Evolutionary conservation across 495 filamentous ascomycete genomes (phyloP), one percentile per base, ranked within the genome.

Genomic region (Penicillium verhagenii): DNA sequence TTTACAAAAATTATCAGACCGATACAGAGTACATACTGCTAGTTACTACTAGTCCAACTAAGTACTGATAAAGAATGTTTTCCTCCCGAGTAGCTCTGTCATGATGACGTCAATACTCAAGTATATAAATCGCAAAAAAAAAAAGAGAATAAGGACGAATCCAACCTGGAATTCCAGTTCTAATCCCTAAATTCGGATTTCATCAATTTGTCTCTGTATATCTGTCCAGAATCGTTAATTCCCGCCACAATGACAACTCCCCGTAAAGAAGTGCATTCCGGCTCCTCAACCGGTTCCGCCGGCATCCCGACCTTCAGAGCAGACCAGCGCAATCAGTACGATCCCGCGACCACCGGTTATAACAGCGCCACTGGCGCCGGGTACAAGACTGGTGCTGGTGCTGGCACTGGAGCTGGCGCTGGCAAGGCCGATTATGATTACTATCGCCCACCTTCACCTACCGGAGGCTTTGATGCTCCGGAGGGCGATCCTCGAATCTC

Each of bases 231-330:
- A 35, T 16, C 33, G 16, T 16, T n/a, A 21, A 35, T n/a, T 19
- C 4, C 9, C 26, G 8, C 23, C 7, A 13, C 23, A 43, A 26
- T 35, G 33, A 14, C 33, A 16, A 5, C 33, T 35, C 13, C 23
- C 3, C 23, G 2, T 45, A 45, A 45, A 45, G 14, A 21, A 26
- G 16, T 45, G 23, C 42, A 23, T 13, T 28, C 20, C 0, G 70
- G 61, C 9, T 68, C 70, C 1, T 73, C 70, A 14, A 71, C 68
- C 9, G 70, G 70, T 0, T 58, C 68, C 3, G 60, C 66, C 3
- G 68, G 66, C 7, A 37, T 53, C 8, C 66, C 69, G 3, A 51
- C 61, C 0, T 50, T 49, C 9, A 16, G 52, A 1, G 37, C 42
- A 9, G 67, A 68, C 40, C 20, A 52, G 4, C 63, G 55, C 43